These are phyloP conservation scores for Umbilicus rupestris DNA, from an alignment of 164 flowering plant genomes.

Conservation along the genomic window DNA sequence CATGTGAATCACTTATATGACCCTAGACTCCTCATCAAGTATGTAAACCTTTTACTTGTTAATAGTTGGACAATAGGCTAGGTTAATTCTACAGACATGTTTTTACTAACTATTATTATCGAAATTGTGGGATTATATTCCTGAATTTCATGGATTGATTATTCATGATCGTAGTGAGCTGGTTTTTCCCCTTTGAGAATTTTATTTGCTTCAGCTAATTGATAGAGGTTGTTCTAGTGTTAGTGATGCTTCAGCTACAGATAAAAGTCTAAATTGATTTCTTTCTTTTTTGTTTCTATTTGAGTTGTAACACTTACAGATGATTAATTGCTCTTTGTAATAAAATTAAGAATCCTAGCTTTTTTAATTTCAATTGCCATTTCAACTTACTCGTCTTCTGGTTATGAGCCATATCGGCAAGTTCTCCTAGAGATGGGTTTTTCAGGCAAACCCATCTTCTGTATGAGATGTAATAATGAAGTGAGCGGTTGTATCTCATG, in stretches of 20 bases:
- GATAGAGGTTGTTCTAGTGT: not conserved
- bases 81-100: no score
- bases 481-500: constrained; percentile 7
- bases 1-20: no score
- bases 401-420: constrained; percentile 12
- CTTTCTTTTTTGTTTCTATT: not conserved
- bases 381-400: constrained; percentile 4
- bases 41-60: no score
- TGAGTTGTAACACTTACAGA: not conserved
- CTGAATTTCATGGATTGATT: no score
- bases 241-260: not conserved
- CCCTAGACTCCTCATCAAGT: no score
- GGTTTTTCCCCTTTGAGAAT: not conserved
- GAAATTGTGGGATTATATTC: no score
- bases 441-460: constrained; percentile 7
- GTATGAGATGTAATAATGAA: constrained; percentile 3
- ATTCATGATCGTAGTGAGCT: no score
- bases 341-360: not conserved
- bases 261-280: not conserved
- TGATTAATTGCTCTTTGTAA: not conserved
- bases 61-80: no score
- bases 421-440: constrained; percentile 13
- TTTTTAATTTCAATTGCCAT: not conserved
- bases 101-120: no score
- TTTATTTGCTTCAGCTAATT: not conserved